Base-by-base conservation (phyloP, 169 alveolate species). In the Plasmodium chabaudi region DNA sequence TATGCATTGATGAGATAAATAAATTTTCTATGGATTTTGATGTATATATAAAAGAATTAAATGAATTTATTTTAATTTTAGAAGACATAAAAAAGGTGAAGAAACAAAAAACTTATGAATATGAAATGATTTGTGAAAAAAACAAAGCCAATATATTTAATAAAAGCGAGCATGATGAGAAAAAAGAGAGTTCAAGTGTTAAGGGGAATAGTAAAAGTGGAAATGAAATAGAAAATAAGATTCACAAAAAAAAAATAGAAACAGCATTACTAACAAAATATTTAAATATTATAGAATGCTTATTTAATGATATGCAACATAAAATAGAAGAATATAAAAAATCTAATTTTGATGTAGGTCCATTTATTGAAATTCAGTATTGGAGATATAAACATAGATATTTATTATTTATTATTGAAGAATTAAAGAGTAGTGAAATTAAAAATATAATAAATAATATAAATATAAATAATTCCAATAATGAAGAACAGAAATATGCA, bases 331-430 rank as follows among this genome's bases (percentile, higher is more conserved):
- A 70, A 72, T 86, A 86, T 61, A 86, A 63, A 60, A 70, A 69
- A 59, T 68, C 77, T 17, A 86, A 86, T 86, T 44, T 55, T 10
- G 91, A 86, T 53, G 86, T 70, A 25, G 91, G 91, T 1, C 91
- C 91, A 57, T 86, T 69, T 46, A 68, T 86, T 7, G 91, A 86
- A 51, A 86, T 86, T 12, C 91, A 86, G 39, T 86, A 86, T 56
- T 86, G 91, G 91, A 86, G 91, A 64, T 86, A 86, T 57, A 86
- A 86, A 69, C 91, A 86, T 39, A 56, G 91, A 44, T 86, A 86
- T 49, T 72, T 86, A 86, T 63, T 86, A 51, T 86, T 86, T 25
- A 86, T 86, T 15, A 86, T 86, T 9, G 91, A 86, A 86, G 91
- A 86, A 57, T 72, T 86, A 68, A 86, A 63, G 70, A 86, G 91